These are phyloP conservation scores for Coriolopsis trogii DNA, from an alignment of 1,284 basidiomycete genomes.

Conservation along the genomic window DNA sequence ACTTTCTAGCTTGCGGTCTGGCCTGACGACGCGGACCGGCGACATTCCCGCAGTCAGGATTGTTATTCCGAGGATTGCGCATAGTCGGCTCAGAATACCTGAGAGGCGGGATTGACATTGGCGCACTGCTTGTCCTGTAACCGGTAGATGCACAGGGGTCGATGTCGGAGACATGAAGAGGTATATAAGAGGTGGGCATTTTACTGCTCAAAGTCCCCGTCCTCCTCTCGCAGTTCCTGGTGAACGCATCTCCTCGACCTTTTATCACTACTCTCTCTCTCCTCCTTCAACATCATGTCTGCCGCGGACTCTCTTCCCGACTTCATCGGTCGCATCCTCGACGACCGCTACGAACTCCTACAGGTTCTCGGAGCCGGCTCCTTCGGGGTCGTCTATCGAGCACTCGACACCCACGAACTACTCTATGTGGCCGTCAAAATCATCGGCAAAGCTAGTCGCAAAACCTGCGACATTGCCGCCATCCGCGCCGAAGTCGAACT, in stretches of 20 bases:
- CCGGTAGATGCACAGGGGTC: no score
- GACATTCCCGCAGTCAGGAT: no score
- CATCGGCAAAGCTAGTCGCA: conserved; percentile 21
- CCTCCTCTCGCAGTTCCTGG: conserved; percentile 2
- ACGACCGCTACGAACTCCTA: conserved; percentile 7
- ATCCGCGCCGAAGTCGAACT: conserved; percentile 32
- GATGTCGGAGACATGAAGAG: background rate
- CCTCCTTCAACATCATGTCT: background rate
- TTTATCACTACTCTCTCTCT: background rate
- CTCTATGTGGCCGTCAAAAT: conserved; percentile 32
- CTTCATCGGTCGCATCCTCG: conserved; percentile 12
- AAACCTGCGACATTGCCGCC: conserved; percentile 8
- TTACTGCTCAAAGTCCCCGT: background rate
- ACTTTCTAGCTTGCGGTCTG: no score
- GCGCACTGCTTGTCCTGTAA: no score
- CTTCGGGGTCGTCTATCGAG: conserved; percentile 38
- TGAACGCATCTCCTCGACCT: background rate
- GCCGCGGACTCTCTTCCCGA: conserved; percentile 15
- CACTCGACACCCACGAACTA: conserved; percentile 28
- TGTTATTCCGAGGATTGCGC: no score
- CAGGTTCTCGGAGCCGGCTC: conserved; percentile 17
- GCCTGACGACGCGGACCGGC: no score
- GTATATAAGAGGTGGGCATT: background rate
- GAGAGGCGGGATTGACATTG: no score
- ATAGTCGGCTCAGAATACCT: no score